Evolutionary conservation across 768 basidiomycete genomes (phyloP).

Genomic region (Mycena haematopus): DNA sequence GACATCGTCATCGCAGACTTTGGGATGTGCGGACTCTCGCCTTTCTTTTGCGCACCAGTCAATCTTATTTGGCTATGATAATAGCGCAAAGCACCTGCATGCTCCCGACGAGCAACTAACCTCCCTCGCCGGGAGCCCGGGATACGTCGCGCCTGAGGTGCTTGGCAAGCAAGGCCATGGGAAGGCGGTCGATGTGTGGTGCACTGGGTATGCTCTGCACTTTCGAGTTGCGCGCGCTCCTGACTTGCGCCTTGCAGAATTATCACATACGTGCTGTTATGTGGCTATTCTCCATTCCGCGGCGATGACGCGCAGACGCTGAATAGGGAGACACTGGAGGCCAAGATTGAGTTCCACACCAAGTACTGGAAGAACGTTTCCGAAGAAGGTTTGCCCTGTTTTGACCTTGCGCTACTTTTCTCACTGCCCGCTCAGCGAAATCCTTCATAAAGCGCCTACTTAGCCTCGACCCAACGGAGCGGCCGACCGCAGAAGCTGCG

Average conservation of each 20-base stretch:
- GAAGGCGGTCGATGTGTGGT: conserved; percentile 94
- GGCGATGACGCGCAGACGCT: conserved; percentile 79
- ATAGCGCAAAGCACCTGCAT: conserved; percentile 83
- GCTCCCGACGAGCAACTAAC: conserved; percentile 72
- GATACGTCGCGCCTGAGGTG: conserved; percentile 93
- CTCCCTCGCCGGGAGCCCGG: conserved; percentile 80
- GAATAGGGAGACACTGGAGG: conserved; percentile 83
- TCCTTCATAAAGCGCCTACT: conserved; percentile 78
- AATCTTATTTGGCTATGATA: not conserved
- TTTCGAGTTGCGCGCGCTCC: not conserved
- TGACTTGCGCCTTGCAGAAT: conserved; percentile 54
- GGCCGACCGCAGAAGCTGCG: conserved; percentile 80
- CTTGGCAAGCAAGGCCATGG: conserved; percentile 84
- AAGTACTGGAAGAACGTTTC: conserved; percentile 94
- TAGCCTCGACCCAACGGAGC: conserved; percentile 68
- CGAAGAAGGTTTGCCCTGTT: conserved; percentile 59
- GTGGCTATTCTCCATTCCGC: conserved; percentile 95
- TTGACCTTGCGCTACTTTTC: not conserved
- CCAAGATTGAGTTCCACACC: conserved; percentile 90
- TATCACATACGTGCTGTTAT: conserved; percentile 93
- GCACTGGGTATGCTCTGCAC: conserved; percentile 70
- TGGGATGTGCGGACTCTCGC: conserved; percentile 73
- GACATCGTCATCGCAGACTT: conserved; percentile 96
- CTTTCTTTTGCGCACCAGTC: not conserved
- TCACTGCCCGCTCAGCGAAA: conserved; percentile 64